Evolutionary conservation across 495 filamentous ascomycete species (phyloP).

Genomic region (Cetradonia linearis): DNA sequence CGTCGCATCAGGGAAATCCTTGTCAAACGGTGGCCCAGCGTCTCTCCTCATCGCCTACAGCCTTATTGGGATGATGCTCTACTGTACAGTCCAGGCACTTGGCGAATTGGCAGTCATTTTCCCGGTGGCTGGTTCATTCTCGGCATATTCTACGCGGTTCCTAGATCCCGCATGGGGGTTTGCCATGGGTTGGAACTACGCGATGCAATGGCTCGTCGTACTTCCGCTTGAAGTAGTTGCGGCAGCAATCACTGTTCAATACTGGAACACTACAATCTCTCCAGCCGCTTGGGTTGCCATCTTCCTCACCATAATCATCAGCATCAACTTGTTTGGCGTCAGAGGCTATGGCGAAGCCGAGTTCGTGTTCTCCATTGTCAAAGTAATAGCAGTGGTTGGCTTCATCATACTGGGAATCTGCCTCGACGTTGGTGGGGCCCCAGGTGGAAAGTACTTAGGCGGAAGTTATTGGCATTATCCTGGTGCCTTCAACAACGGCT

Average conservation of each 20-base stretch:
- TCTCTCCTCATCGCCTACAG: slow-evolving; percentile 71
- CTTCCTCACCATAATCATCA: slow-evolving; percentile 62
- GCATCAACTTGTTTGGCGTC: slow-evolving; percentile 80
- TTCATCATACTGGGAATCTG: slow-evolving; percentile 79
- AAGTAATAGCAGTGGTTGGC: slow-evolving; percentile 75
- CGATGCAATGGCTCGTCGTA: slow-evolving; percentile 83
- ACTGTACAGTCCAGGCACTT: slow-evolving; percentile 81
- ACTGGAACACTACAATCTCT: slow-evolving; percentile 59
- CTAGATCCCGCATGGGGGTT: slow-evolving; percentile 95
- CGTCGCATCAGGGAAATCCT: slow-evolving; percentile 71
- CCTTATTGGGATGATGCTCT: slow-evolving; percentile 82
- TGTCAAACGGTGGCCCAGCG: slow-evolving; percentile 73
- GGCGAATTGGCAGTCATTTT: slow-evolving; percentile 89
- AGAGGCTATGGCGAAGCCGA: slow-evolving; percentile 86
- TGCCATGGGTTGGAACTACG: slow-evolving; percentile 98
- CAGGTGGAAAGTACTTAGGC: slow-evolving; percentile 68
- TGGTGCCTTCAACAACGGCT: slow-evolving; percentile 83
- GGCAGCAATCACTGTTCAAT: slow-evolving; percentile 78
- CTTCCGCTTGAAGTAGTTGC: slow-evolving; percentile 86
- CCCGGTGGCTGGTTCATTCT: slow-evolving; percentile 86
- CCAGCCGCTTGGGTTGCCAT: slow-evolving; percentile 78
- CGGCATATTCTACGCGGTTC: slow-evolving; percentile 85
- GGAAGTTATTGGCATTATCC: slow-evolving; percentile 74
- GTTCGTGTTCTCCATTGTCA: slow-evolving; percentile 78
- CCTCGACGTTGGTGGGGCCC: slow-evolving; percentile 69